These are phyloP conservation scores for Falciphora oryzae DNA, from an alignment of 2,329 filamentous ascomycete genomes.

Conservation along the genomic window DNA sequence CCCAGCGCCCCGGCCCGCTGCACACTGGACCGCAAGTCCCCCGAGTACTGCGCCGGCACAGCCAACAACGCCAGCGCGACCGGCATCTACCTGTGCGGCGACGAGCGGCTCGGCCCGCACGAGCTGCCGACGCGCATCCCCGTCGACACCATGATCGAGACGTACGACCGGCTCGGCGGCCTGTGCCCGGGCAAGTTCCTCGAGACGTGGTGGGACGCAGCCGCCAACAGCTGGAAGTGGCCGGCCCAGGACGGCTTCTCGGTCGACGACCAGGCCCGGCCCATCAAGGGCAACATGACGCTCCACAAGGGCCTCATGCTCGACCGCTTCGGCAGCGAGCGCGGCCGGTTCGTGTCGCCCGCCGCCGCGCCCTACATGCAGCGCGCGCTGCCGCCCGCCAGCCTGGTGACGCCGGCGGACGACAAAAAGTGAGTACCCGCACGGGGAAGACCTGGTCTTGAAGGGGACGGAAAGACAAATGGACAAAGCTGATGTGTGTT, in stretches of 20 bases:
- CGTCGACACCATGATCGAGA: conserved; percentile 23
- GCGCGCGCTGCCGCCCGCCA: conserved; percentile 39
- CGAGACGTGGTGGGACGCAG: conserved; percentile 24
- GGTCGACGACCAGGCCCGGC: conserved; percentile 25
- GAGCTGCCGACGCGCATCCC: conserved; percentile 26
- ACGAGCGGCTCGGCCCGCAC: conserved; percentile 30
- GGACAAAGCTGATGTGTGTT: background rate
- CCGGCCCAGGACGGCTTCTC: conserved; percentile 37
- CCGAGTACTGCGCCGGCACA: conserved; percentile 27
- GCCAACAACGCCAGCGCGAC: conserved; percentile 20
- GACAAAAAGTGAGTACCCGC: conserved; percentile 19
- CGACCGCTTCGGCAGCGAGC: conserved; percentile 42
- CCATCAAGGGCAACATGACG: conserved; percentile 35
- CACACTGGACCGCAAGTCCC: background rate
- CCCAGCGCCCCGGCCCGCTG: background rate
- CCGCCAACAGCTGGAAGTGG: conserved; percentile 25
- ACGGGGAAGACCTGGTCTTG: no score
- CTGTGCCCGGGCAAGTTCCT: conserved; percentile 36
- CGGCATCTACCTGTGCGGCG: conserved; percentile 30
- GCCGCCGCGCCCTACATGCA: conserved; percentile 41
- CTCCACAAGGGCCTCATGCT: conserved; percentile 35
- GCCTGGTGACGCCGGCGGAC: conserved; percentile 30
- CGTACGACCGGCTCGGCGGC: conserved; percentile 30
- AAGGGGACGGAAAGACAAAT: background rate
- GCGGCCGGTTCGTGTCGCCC: conserved; percentile 35